Base-by-base conservation (phyloP, 139 green algal genomes). In the Auxenochlorella pyrenoidosa region DNA sequence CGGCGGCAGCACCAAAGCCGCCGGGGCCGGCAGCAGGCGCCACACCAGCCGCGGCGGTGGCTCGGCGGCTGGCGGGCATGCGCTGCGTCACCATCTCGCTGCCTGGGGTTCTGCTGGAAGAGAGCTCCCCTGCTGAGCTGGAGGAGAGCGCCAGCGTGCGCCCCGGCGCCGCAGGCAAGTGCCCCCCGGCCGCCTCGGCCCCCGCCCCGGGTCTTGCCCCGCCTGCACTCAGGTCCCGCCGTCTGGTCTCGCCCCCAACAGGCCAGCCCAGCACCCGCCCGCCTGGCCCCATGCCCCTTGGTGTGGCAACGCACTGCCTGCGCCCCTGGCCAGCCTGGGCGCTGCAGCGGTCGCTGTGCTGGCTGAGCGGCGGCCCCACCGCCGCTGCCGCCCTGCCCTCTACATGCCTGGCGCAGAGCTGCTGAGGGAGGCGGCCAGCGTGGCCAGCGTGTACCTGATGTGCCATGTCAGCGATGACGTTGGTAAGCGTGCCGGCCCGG, bases 61-160 rank as follows among this genome's bases (percentile, higher is more conserved):
- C 78, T 6, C 86, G 83, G 54, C 92, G 91, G 77, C 90, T 97
- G 51, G 47, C 54, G 15, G 95, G 93, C 59, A 85, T 94, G 15
- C 89, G 72, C 18, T 87, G 83, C 19, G 90, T 97, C 2, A 97
- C 93, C 0, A 79, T 98, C 8, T 96, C 94, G 3, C 47, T 90
- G 0, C 92, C 93, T 5, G 95, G 95, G 12, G 89, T 96, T 15
- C 51, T 97, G 76, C 84, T 97, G 41, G 78, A 94, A 8, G 89
- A 97, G 87, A 88, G 71, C 75, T 75, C 26, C 15, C 47, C 90
- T 0, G 26, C 82, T 32, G 79, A 96, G 59, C 82, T 97, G 15
- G 68, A 90, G 54, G 90, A 97, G 21, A 80, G 79, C 4, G 95
- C 95, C 12, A 94, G 82, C 15, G 60, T 96, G 54, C 73, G 76